Base-by-base conservation (phyloP, 306 rosid species). In the Vachellia collinsii region DNA sequence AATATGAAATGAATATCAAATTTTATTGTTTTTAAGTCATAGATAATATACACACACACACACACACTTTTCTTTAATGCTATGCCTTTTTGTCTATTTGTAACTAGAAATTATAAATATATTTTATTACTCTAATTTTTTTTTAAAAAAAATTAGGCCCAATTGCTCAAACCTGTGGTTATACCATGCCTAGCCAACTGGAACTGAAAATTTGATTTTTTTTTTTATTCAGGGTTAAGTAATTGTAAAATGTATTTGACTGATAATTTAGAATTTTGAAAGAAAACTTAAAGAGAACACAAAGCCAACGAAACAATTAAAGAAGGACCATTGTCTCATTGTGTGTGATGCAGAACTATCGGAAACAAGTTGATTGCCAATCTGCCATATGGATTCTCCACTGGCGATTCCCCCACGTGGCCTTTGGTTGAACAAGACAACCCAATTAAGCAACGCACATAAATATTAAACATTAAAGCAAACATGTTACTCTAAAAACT, bases 391-490 rank as follows among this genome's bases (percentile, higher is more conserved):
- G 70, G 76, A 46, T 36, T 56, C 58, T 66, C 77, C 81, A 80
- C 17, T 72, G 36, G 74, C 48, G 34, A 29, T 29, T 36, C 42
- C 48, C 80, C 83, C 87, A 85, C 83, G 80, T 83, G 87, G 88
- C 76, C 68, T 87, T 87, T 77, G 84, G 86, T 29, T 76, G 80
- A 86, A 70, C 48, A 77, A 23, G 89, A 86, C 89, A 91, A 83
- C 17, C 8, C 41, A 29, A 29, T 29, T 29, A 77, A 61, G 82
- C 83, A 36, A 62, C 43, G 14, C 20, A 1, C 58, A 14, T 48
- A 53, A 7, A 53, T 53, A 53, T 17, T 48, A 47, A 47, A 47
- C 34, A 29, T 29, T 29, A 29, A 29, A 29, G 2, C 1, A 29
- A 29, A 29, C 34, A 29, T 29, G 34, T n/a, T n/a, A n/a, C n/a